These are phyloP conservation scores for Leucosporidium creatinivorum DNA, from an alignment of 768 basidiomycete genomes.

Conservation along the genomic window DNA sequence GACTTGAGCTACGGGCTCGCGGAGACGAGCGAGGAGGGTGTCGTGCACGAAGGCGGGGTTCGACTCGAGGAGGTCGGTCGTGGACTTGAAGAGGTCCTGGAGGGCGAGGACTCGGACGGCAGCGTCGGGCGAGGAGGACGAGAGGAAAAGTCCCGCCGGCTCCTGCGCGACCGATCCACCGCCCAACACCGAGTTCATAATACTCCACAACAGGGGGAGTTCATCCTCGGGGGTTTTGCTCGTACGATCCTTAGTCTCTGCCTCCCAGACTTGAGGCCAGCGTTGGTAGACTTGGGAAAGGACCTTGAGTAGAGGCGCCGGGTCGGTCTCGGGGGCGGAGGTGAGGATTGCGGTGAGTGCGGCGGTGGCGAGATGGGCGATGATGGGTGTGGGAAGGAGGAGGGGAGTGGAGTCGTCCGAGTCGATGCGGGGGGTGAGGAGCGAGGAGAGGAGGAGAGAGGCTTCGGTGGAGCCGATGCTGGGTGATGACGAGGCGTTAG, in stretches of 20 bases:
- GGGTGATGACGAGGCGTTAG: not conserved
- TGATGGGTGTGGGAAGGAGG: constrained; percentile 20
- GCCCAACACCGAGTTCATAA: constrained; percentile 27
- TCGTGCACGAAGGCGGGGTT: constrained; percentile 47
- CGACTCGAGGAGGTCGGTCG: constrained; percentile 23
- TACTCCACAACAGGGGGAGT: constrained; percentile 5
- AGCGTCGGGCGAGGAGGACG: constrained; percentile 48
- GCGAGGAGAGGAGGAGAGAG: constrained; percentile 11
- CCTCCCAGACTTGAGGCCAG: constrained; percentile 49
- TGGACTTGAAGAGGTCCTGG: constrained; percentile 49
- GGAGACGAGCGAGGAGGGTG: constrained; percentile 60
- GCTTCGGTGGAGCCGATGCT: constrained; percentile 15
- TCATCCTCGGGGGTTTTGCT: not conserved
- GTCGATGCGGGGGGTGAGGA: constrained; percentile 17
- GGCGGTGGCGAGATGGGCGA: constrained; percentile 15
- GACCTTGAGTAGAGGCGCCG: constrained; percentile 37
- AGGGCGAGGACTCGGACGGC: constrained; percentile 58
- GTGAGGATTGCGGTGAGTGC: constrained; percentile 10
- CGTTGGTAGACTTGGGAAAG: constrained; percentile 61
- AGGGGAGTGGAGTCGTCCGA: constrained; percentile 9
- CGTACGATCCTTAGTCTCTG: not conserved
- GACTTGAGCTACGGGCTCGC: constrained; percentile 58
- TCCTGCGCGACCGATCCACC: constrained; percentile 5
- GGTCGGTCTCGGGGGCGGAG: not conserved
- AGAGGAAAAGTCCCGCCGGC: constrained; percentile 15